Conservation (phyloP, 495 filamentous ascomycete species). For the Hyaloscypha finlandica region DNA sequence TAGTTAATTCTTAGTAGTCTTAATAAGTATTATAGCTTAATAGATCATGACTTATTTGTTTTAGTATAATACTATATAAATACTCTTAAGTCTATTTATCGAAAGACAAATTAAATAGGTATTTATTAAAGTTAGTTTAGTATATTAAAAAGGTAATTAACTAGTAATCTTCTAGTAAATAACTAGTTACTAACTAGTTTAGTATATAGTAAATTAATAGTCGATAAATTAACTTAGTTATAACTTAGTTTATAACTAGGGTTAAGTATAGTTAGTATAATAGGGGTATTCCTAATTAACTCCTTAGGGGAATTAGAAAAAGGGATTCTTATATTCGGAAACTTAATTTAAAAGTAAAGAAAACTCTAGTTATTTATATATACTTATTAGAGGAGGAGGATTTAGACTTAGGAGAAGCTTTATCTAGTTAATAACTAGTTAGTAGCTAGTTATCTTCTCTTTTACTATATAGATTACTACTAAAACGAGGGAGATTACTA, state of each 20-base stretch:
- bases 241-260: background rate
- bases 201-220: constrained; percentile 2
- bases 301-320: background rate
- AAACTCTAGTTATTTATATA: background rate
- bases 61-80: background rate
- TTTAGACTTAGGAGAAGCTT: background rate
- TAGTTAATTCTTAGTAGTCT: constrained; percentile 3
- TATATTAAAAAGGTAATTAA: background rate
- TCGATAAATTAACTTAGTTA: background rate
- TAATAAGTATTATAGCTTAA: constrained; percentile 4
- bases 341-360: background rate
- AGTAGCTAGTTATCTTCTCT: background rate
- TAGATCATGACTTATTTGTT: background rate
- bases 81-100: background rate
- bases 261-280: background rate
- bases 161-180: background rate
- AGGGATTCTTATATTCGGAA: background rate
- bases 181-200: background rate
- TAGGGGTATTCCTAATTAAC: background rate
- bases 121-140: background rate
- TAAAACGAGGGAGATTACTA: background rate
- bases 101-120: background rate
- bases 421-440: constrained; percentile 4
- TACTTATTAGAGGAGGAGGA: background rate
- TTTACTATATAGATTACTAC: background rate